Base-by-base conservation (phyloP, 2,329 filamentous ascomycete species). In the Fusarium devonianum region DNA sequence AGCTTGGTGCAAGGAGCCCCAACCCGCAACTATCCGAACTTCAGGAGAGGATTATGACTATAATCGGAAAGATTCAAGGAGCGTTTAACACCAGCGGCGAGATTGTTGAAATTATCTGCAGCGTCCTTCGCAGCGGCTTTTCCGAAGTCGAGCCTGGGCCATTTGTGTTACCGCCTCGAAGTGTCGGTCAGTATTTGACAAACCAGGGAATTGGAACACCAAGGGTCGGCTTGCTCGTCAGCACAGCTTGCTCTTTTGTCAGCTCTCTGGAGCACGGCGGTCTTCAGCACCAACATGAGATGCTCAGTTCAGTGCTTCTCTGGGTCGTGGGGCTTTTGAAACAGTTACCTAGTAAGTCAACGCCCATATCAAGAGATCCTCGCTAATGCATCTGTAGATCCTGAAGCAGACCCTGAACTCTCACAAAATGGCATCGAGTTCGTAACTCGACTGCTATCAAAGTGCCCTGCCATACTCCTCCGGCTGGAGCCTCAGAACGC, bases 381-480 rank as follows among this genome's bases (percentile, higher is more conserved):
- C 18, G 7, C 12, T 30, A 36, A 30, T 7, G n/a, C 19, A 16
- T 10, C 41, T 76, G 80, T 83, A 37, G 80, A 82, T 8, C 79
- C 81, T 34, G 89, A 93, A 50, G 81, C 84, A 0, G 89, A 92
- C 53, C 78, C 89, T 0, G 89, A 92, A 56, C 76, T 93, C 9
- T 78, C 89, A 1, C 86, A 92, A 56, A 85, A 86, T 48, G 85
- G 85, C 38, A 87, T 93, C 37, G 87, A 92, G 44, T 86, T 93
- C 49, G 75, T 88, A 7, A 81, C 83, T 44, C 82, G 83, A 18
- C 75, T 91, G 40, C 73, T 90, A 52, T 76, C 77, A 8, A 83
- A 81, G 45, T 81, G 85, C 46, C 77, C 85, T 0, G 73, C 77
- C n/a, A 76, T 87, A 7, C 72, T 93, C 4, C 78, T 90, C 37